Evolutionary conservation across 164 flowering plant species (phyloP), one percentile per base, ranked within the genome.

Genomic region (Vitis rotundifolia): DNA sequence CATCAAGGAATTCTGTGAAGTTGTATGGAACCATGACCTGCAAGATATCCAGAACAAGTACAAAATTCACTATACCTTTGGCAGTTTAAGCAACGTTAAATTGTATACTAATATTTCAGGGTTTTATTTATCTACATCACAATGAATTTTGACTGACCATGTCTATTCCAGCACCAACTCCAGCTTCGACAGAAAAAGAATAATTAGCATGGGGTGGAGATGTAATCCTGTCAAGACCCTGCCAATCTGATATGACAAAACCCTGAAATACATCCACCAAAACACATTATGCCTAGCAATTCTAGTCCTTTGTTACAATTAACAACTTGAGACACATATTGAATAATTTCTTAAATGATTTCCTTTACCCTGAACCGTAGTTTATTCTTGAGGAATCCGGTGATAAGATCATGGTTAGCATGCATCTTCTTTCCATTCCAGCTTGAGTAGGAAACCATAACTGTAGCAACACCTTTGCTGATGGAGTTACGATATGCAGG

Each of bases 161-260:
- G 81, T 85, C 86, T 54, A 85, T 83, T 62, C 85, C 88, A 10
- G 85, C 80, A 57, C 47, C 55, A 54, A 85, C 66, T 55, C 78
- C 80, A 16, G 81, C 80, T 65, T 79, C 63, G 16, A 86, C 77
- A 4, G 88, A 84, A 55, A 78, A 79, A 15, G 84, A 54, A 62
- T 84, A 86, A 65, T 86, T 86, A 9, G 80, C 68, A 63, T 66
- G 76, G 0, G 80, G 73, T 53, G 89, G 86, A 49, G 66, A 18
- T 16, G 85, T 83, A 57, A 86, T 78, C 74, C 76, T 78, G 70
- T 86, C 87, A 64, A 86, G 72, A 1, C 87, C 89, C 59, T 79
- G 56, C 83, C 83, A 80, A 76, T 82, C 86, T 18, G 89, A 84
- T 66, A 79, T 76, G 44, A 86, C 86, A 67, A 82, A 73, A 11